Conservation (phyloP, 345 rosid genomes). For the Lenwebbia sp. region DNA sequence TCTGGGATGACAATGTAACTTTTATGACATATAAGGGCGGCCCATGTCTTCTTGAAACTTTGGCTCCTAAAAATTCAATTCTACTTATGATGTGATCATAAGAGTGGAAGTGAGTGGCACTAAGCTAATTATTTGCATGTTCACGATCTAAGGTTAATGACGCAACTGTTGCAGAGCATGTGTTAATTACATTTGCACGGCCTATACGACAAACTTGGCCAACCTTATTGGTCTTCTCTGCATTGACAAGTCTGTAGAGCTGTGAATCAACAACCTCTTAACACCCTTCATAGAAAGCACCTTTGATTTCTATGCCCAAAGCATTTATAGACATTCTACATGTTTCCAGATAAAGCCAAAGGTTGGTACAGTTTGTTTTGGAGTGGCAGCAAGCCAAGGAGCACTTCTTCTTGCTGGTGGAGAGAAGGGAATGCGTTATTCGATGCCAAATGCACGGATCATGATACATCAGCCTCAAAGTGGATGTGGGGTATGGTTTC, state of each 20-base stretch:
- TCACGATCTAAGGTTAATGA: background rate
- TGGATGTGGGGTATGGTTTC: slow-evolving; percentile 69
- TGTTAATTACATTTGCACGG: background rate
- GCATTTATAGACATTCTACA: background rate
- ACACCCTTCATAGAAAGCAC: background rate
- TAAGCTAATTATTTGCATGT: background rate
- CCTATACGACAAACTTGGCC: background rate
- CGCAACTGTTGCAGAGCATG: background rate
- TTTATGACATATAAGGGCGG: background rate
- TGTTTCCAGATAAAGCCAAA: slow-evolving; percentile 72
- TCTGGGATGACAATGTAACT: background rate
- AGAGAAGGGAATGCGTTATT: slow-evolving; percentile 92
- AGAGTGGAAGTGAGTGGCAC: background rate
- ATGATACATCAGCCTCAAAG: slow-evolving; percentile 94
- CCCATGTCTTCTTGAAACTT: background rate
- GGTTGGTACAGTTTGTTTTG: slow-evolving; percentile 93
- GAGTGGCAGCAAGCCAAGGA: slow-evolving; percentile 94
- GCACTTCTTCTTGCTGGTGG: slow-evolving; percentile 94
- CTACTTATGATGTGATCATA: background rate
- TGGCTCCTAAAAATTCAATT: background rate
- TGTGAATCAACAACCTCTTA: background rate
- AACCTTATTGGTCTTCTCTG: background rate
- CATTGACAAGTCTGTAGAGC: background rate
- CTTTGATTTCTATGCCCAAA: background rate
- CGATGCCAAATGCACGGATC: slow-evolving; percentile 93